Base-by-base conservation (phyloP, 1,284 basidiomycete genomes). In the Pterulicium gracile region DNA sequence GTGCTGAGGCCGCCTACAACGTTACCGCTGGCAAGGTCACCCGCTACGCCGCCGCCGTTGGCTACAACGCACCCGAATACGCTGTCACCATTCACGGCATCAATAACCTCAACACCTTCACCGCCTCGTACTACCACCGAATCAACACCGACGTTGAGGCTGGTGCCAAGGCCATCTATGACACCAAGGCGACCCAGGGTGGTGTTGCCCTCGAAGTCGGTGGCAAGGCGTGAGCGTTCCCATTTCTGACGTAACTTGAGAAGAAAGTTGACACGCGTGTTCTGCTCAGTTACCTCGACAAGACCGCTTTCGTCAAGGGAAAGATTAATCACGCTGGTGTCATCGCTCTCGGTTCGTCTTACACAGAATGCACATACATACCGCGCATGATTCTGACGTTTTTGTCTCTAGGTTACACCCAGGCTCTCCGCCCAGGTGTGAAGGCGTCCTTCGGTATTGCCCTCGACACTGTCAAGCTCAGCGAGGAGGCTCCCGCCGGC, bases 321-420 rank as follows among this genome's bases (percentile, higher is more conserved):
- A 98, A 98, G 81, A 95, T 98, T 73, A 97, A 96, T 83, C 95
- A 95, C 73, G 67, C 81, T 54, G 93, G 93, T 75, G 77, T 94
- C 60, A 77, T 96, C 55, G 84, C 79, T 57, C 79, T 94, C 55
- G 88, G 81, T 81, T 51, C 22, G 68, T 59, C 10, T 34, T 44
- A 42, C 19, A 47, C 1, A n/a, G n/a, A n/a, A n/a, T n/a, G n/a
- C n/a, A n/a, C n/a, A n/a, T n/a, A n/a, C n/a, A 10, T 17, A 46
- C 53, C 39, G 52, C 20, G 36, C 41, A 23, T 41, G 35, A 44
- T 49, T 41, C n/a, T n/a, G n/a, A 14, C n/a, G n/a, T 43, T 43
- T 40, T 13, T 32, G 15, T 45, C 42, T 19, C 3, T 52, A 81
- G 80, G 86, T 56, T 93, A 95, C 77, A 94, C 90, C 44, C 93